Percentiles rank a stretch among this genome's conserved stretches.
Evolutionary conservation across 139 green algal genomes (phyloP).

Genomic region (Chlorella vulgaris): DNA sequence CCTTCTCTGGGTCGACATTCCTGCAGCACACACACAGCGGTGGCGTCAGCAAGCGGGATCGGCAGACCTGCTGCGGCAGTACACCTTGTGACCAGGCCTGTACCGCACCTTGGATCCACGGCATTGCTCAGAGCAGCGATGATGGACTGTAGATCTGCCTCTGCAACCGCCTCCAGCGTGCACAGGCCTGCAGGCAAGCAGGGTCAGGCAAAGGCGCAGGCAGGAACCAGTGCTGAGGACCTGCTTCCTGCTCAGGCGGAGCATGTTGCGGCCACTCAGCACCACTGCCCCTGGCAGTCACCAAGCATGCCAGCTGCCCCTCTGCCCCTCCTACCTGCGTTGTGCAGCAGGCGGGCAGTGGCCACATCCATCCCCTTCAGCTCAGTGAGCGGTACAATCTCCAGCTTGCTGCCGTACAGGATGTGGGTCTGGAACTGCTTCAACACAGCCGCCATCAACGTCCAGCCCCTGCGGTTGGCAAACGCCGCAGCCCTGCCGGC

Average conservation of each 20-base stretch:
- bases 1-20: neutral
- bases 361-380: neutral
- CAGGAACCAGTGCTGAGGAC: too few species aligned
- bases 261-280: too few species aligned
- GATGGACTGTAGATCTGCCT: neutral
- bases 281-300: too few species aligned
- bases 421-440: constrained; percentile 14
- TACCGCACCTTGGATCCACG: neutral
- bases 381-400: neutral
- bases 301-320: too few species aligned
- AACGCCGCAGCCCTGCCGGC: neutral
- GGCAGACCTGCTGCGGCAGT: too few species aligned
- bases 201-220: too few species aligned
- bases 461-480: neutral
- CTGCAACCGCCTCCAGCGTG: constrained; percentile 2
- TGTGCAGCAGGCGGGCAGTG: constrained; percentile 6
- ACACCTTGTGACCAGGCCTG: too few species aligned
- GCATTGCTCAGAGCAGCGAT: neutral
- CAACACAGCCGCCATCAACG: neutral
- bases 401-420: constrained; percentile 2
- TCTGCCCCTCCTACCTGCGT: neutral
- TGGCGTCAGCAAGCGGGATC: too few species aligned
- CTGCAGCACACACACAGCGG: neutral
- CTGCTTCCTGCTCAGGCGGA: too few species aligned
- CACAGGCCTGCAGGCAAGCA: neutral